Conservation (phyloP, 2,329 filamentous ascomycete genomes). For the Thielaviopsis musarum region DNA sequence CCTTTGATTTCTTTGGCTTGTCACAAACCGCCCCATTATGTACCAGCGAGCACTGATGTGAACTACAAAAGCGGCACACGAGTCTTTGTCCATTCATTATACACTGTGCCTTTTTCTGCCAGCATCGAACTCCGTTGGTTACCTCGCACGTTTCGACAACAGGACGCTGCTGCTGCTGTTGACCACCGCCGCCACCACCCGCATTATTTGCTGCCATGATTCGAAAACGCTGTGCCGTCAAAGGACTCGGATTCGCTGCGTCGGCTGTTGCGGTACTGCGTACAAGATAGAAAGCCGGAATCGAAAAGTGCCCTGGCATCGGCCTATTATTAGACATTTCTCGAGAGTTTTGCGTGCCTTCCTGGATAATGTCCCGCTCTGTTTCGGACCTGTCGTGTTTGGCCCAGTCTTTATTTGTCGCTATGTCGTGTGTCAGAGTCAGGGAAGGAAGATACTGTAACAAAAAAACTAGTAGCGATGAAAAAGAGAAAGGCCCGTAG, state of each 20-base stretch:
- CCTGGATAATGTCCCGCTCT: too few relatives aligned
- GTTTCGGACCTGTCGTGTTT: too few relatives aligned
- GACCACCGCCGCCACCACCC: too few relatives aligned
- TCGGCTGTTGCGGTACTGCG: neutral
- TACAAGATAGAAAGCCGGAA: neutral
- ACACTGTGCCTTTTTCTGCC: neutral
- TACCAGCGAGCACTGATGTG: constrained; percentile 6
- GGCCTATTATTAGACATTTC: neutral
- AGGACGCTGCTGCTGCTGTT: neutral
- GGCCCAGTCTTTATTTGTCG: too few relatives aligned
- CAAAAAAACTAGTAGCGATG: too few relatives aligned
- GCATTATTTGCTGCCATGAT: neutral
- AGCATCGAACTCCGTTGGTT: constrained; percentile 4
- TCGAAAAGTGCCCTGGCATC: neutral
- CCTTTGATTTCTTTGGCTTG: constrained; percentile 4
- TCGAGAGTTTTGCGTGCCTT: too few relatives aligned
- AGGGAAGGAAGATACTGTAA: too few relatives aligned
- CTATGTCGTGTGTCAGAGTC: too few relatives aligned
- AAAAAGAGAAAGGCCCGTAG: too few relatives aligned
- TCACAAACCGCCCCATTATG: neutral
- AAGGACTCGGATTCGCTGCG: neutral
- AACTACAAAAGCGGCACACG: neutral
- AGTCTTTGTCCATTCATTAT: neutral
- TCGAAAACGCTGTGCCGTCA: neutral
- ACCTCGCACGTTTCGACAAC: neutral